Base-by-base conservation (phyloP, 1,284 basidiomycete species). In the Abortiporus biennis region DNA sequence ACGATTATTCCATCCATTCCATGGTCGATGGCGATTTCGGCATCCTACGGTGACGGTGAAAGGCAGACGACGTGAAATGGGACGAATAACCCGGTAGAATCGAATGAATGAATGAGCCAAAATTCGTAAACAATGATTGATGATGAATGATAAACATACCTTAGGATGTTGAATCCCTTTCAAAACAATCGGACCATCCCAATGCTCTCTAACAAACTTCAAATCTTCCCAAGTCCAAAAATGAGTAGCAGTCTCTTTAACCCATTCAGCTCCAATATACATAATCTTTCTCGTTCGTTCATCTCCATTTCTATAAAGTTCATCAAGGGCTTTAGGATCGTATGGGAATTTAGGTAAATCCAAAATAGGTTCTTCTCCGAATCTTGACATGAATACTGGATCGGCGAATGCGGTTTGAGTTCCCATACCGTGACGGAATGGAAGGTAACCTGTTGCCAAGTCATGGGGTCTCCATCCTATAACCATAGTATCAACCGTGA, bases 1-100 rank as follows among this genome's bases (percentile, higher is more conserved):
- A 89, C 80, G 19, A 89, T 60, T 44, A 90, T 81, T 1, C 79
- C 86, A 47, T 89, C 76, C 12, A 77, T 68, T 3, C 76, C 76
- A 13, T 67, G 53, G 15, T 79, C 74, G 9, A 85, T 52, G 0
- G 80, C 80, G 50, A 69, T 73, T 50, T 77, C 71, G 2, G 84
- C 84, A 53, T 87, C 85, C 40, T 42, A 19, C 11, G 25, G 6
- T 33, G 17, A 71, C 66, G 33, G 8, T n/a, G n/a, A n/a, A n/a
- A n/a, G n/a, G n/a, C n/a, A n/a, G n/a, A n/a, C n/a, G n/a, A n/a
- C n/a, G 25, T 25, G 32, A 38, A 16, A 11, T n/a, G 23, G n/a
- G n/a, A n/a, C n/a, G n/a, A n/a, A n/a, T n/a, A n/a, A n/a, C n/a
- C n/a, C n/a, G n/a, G n/a, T n/a, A n/a, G n/a, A n/a, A n/a, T n/a